Evolutionary conservation across 2,329 filamentous ascomycete genomes (phyloP).

Genomic region (Mollisiaceae sp.): DNA sequence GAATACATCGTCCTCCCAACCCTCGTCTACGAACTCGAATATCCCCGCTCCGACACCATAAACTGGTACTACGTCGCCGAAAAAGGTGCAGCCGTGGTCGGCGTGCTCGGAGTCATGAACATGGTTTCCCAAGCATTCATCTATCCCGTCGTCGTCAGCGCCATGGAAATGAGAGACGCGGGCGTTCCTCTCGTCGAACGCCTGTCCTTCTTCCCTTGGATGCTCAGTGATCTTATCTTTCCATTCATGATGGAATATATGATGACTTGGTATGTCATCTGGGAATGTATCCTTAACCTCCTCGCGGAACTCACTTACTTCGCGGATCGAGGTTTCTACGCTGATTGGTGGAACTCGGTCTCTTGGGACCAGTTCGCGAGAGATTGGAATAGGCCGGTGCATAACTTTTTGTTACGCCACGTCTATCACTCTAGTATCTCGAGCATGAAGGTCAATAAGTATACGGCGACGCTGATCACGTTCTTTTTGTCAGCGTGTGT

Average conservation of each 20-base stretch:
- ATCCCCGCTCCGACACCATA: slow-evolving; percentile 71
- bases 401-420: slow-evolving; percentile 74
- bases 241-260: slow-evolving; percentile 69
- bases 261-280: slow-evolving; percentile 77
- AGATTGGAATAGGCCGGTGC: slow-evolving; percentile 75
- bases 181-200: slow-evolving; percentile 65
- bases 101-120: slow-evolving; percentile 79
- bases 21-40: slow-evolving; percentile 79
- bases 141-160: slow-evolving; percentile 74
- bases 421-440: slow-evolving; percentile 82
- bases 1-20: slow-evolving; percentile 79
- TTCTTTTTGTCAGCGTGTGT: slow-evolving; percentile 44
- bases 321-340: slow-evolving; percentile 76
- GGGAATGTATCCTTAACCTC: slow-evolving; percentile 76
- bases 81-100: slow-evolving; percentile 72
- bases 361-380: slow-evolving; percentile 79
- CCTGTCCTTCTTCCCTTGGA: slow-evolving; percentile 72
- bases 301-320: slow-evolving; percentile 78
- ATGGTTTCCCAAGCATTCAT: slow-evolving; percentile 78
- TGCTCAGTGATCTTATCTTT: slow-evolving; percentile 76
- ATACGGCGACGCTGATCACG: slow-evolving; percentile 63
- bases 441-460: slow-evolving; percentile 70
- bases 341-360: slow-evolving; percentile 54
- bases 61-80: slow-evolving; percentile 78
- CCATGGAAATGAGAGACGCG: slow-evolving; percentile 69